Evolutionary conservation across 495 filamentous ascomycete species (phyloP), one percentile per base, ranked within the genome.

Genomic region (Parachaetomium inaequale): DNA sequence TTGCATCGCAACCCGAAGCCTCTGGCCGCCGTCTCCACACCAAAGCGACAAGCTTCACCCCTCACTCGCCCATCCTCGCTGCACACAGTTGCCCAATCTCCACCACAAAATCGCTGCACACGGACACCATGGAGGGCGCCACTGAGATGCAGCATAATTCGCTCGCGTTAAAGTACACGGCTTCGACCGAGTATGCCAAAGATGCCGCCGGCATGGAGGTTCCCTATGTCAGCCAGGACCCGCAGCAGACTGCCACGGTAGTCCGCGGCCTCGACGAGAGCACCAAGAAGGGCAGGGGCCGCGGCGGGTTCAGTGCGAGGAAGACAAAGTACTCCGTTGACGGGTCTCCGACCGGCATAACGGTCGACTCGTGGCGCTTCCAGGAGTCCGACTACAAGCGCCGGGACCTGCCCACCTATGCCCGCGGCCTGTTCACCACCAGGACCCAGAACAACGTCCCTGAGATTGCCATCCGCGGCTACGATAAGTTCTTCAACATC

Each of bases 401-500:
- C 57, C 66, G 70, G 11, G 80, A 90, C 58, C 83, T 98, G 6
- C 94, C 94, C 4, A 95, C 88, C 7, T 95, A 96, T 70, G 91
- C 94, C 19, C 86, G 94, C 21, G 95, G 95, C 23, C 82, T 98
- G 1, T 98, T 98, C 74, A 98, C 93, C 21, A 87, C 85, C 46
- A 80, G 73, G 62, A 84, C 80, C 47, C 75, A 79, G 52, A 77
- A 85, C 23, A 85, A 86, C 6, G 77, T 79, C 3, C 79, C 83
- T 17, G 91, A 96, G 73, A 97, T 98, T 58, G 87, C 81, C 3
- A 84, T 86, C 36, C 84, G 94, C 59, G 94, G 94, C 36, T 98
- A 98, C 75, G 95, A 98, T 79, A 98, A 98, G 76, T 98, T 98
- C 79, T 98, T 98, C 85, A 98, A 98, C 69, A 79, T 89, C 29